Evolutionary conservation across 2,329 filamentous ascomycete species (phyloP), one percentile per base, ranked within the genome.

Genomic region (Blastomyces parvus): DNA sequence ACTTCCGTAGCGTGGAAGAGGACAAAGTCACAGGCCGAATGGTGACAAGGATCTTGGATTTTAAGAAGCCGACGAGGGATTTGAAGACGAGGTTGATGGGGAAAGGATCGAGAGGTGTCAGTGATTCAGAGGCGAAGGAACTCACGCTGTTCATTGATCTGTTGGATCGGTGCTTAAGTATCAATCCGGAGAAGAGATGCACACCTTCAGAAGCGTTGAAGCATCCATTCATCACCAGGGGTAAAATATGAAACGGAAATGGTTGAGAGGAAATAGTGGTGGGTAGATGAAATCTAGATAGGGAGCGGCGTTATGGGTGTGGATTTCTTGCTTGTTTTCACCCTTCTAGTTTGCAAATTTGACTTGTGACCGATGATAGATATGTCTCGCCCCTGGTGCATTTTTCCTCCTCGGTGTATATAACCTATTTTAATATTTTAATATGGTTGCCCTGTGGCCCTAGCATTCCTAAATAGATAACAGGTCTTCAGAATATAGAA

Each of bases 181-280:
- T 97, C 67, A 96, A 97, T 72, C 91, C 93, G 0, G 92, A 96
- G 74, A 96, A 95, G 81, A 85, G 94, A 66, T 89, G 94, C 70
- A 93, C 89, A 57, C 90, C 94, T 0, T 81, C 83, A 17, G 92
- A 97, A 71, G 94, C 94, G 59, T 79, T 97, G 69, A 88, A 86
- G 72, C 93, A 97, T 79, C 89, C 89, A 0, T 97, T 97, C 76
- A 91, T 97, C 69, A 46, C 64, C 1, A 64, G 66, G 30, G 50
- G 36, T 25, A 59, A 59, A 33, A 27, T 59, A 25, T 59, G 42
- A 59, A 13, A 17, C 13, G 25, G 14, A 22, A 14, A 11, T 7
- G 25, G 4, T 9, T 25, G 42, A 27, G 25, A 22, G 42, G 22
- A n/a, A 59, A 17, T 19, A 8, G 19, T 3, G 40, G n/a, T 19